Percentiles rank a stretch among this genome's conserved stretches.
Evolutionary conservation across 192 early-diverging fungal genomes (phyloP).

Genomic region (Coemansia sp.): DNA sequence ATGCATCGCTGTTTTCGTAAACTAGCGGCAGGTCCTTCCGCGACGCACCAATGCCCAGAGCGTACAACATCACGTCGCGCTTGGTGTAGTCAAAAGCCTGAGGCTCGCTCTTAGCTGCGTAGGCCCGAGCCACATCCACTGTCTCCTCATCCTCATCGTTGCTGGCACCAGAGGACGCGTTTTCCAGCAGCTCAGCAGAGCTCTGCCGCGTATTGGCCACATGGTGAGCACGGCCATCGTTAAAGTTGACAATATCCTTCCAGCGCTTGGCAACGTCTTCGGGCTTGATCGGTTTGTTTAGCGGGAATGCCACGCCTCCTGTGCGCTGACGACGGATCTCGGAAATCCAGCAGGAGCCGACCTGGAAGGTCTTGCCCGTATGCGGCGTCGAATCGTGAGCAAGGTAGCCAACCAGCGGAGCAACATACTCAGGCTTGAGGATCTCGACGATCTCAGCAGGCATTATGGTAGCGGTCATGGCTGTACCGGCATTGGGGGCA

Average conservation of each 20-base stretch:
- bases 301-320: slow-evolving; percentile 90
- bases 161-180: slow-evolving; percentile 39
- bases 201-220: slow-evolving; percentile 48
- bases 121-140: slow-evolving; percentile 66
- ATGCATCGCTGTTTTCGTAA: slow-evolving; percentile 86
- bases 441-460: slow-evolving; percentile 93
- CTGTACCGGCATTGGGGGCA: slow-evolving; percentile 94
- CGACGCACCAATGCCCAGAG: slow-evolving; percentile 89
- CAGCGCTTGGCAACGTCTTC: slow-evolving; percentile 82
- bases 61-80: slow-evolving; percentile 91
- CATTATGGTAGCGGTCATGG: slow-evolving; percentile 97
- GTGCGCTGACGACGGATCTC: slow-evolving; percentile 96
- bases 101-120: slow-evolving; percentile 56
- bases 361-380: slow-evolving; percentile 91
- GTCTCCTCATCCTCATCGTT: slow-evolving; percentile 36
- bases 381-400: slow-evolving; percentile 75
- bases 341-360: slow-evolving; percentile 91
- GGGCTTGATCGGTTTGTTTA: slow-evolving; percentile 72
- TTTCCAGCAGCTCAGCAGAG: slow-evolving; percentile 54
- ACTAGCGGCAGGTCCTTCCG: slow-evolving; percentile 83
- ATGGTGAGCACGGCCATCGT: slow-evolving; percentile 92
- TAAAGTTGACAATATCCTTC: slow-evolving; percentile 84
- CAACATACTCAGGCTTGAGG: slow-evolving; percentile 95
- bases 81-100: slow-evolving; percentile 73
- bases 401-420: slow-evolving; percentile 89